Evolutionary conservation across 305 asterid genomes (phyloP).

Genomic region (Rubia peregrina): DNA sequence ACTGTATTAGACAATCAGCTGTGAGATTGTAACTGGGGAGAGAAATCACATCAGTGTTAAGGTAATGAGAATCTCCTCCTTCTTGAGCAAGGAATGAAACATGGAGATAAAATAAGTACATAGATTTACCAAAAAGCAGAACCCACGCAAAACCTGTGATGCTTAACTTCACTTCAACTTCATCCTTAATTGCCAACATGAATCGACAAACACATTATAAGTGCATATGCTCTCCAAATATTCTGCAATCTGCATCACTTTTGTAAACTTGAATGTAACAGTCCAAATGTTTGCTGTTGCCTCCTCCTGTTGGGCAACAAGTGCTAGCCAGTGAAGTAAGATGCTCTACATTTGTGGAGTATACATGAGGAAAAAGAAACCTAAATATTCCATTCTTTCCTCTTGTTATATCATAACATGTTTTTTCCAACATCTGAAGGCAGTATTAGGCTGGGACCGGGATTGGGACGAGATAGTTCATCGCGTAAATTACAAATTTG

Average conservation of each 20-base stretch:
- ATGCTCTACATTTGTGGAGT: conserved; percentile 14
- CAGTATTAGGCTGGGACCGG: not conserved
- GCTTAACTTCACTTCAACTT: conserved; percentile 30
- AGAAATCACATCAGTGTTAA: not conserved
- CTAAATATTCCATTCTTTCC: conserved; percentile 53
- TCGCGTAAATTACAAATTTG: not conserved
- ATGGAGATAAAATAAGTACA: not conserved
- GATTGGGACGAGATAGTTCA: conserved; percentile 1
- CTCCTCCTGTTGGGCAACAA: conserved; percentile 10
- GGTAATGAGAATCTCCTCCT: not conserved
- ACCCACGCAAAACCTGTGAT: conserved; percentile 9
- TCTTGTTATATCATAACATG: conserved; percentile 19
- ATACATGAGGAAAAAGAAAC: conserved; percentile 59
- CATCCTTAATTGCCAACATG: conserved; percentile 24
- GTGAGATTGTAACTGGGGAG: not conserved
- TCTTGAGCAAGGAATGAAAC: not conserved
- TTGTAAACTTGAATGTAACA: not conserved
- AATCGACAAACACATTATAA: conserved; percentile 13
- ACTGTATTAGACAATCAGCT: too few relatives aligned
- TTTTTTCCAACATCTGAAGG: not conserved
- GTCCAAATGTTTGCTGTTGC: not conserved
- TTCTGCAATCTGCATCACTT: conserved; percentile 13
- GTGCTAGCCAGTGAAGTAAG: conserved; percentile 4
- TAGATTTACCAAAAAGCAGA: not conserved
- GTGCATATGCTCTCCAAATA: conserved; percentile 4